Percentiles rank a stretch among this genome's conserved stretches.
Conservation (phyloP, 208 protist genomes). For the Acanthamoeba healyi region DNA sequence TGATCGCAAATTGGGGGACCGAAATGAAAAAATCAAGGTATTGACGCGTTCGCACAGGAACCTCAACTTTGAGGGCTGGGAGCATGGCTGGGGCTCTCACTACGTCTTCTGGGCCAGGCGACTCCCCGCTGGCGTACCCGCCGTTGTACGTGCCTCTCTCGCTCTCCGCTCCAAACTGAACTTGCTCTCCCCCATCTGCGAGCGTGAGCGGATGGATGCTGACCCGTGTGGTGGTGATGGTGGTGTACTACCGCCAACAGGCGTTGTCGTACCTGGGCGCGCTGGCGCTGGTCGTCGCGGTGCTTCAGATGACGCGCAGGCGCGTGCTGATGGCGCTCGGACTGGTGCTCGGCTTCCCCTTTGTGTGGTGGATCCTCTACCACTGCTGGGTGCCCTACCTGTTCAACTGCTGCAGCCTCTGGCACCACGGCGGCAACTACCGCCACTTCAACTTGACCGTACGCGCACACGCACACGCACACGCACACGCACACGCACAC, state of each 20-base stretch:
- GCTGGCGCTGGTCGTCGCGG: neutral
- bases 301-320: neutral
- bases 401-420: constrained; percentile 30
- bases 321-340: neutral
- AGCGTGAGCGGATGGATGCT: too few species aligned
- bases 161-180: too few species aligned
- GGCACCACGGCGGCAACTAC: constrained; percentile 60
- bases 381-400: constrained; percentile 56
- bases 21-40: too few species aligned
- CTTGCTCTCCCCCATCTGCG: too few species aligned
- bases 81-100: constrained; percentile 40
- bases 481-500: neutral
- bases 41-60: neutral
- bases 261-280: neutral
- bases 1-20: neutral
- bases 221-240: too few species aligned
- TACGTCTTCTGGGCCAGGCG: constrained; percentile 33
- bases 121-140: neutral
- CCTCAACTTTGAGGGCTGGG: neutral
- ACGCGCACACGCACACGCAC: neutral
- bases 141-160: neutral
- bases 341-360: constrained; percentile 26
- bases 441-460: constrained; percentile 37
- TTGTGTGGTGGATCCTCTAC: constrained; percentile 42
- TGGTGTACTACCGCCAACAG: neutral